Base-by-base conservation (phyloP, 305 asterid species). In the Ilex paraguariensis region DNA sequence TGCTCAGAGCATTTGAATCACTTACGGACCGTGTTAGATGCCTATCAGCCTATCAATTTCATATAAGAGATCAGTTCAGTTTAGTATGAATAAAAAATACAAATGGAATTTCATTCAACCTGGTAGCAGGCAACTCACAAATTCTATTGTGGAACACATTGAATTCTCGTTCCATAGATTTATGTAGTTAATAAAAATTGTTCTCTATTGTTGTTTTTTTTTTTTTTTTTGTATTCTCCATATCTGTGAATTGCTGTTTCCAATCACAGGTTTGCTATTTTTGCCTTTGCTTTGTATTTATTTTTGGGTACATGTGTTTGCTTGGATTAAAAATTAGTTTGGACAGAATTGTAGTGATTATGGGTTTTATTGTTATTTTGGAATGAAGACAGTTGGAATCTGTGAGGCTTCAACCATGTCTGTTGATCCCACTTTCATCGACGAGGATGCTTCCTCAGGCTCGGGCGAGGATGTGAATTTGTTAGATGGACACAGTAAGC, bases 361-460 rank as follows among this genome's bases (percentile, higher is more conserved):
- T 61, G 61, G 42, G 39, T 53, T 56, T 61, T 71, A 56, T 70
- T 61, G 57, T 63, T 76, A 51, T 69, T 67, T 62, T 56, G 59
- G 65, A 50, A 36, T 57, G 73, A 71, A 69, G 61, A 69, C 67
- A 59, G 59, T 57, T 62, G 59, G 71, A 72, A 60, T 63, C 81
- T 36, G 57, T 75, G 61, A 75, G 70, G 59, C 71, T 73, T 64
- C 51, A 54, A 65, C 67, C 64, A 88, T 86, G 96, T 88, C 95
- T 60, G 79, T 81, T 45, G 83, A 86, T 70, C 90, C 81, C 21
- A 61, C 82, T 67, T 82, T 84, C 28, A 75, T 70, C 39, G 95
- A 82, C 33, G 95, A 84, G 72, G 90, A 86, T 17, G 95, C 70
- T 55, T 82, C 92, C 68, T 88, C 95, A 53, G 96, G 90, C 77